phyloP scores from a whole-genome alignment of 768 basidiomycete species.

The Boletus reticulatus region DNA sequence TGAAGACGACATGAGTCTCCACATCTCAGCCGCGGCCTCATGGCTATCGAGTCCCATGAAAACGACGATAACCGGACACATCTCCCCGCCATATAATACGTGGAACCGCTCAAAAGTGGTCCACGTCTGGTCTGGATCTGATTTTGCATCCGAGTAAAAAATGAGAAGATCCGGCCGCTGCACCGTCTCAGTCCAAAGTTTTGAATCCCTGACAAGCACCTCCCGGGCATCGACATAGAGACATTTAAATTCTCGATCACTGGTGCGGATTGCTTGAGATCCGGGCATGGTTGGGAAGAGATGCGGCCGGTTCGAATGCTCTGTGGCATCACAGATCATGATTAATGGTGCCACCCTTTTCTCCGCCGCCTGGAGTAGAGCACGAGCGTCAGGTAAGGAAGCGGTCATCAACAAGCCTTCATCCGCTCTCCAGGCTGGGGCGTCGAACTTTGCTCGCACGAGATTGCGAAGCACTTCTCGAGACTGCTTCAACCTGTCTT shows the following conservation, averaged over 20 bases:
- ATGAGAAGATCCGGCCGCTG: constrained; percentile 22
- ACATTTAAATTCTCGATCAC: constrained; percentile 14
- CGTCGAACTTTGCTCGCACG: constrained; percentile 7
- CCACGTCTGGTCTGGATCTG: constrained; percentile 11
- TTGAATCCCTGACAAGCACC: not conserved
- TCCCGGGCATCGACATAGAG: constrained; percentile 6
- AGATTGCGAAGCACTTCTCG: constrained; percentile 20
- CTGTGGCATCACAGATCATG: constrained; percentile 15
- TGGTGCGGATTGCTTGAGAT: not conserved
- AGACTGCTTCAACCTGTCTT: constrained; percentile 17
- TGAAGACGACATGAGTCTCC: constrained; percentile 14
- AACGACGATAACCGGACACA: constrained; percentile 22
- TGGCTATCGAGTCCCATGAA: constrained; percentile 17
- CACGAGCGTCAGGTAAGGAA: constrained; percentile 20
- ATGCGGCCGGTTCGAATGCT: not conserved
- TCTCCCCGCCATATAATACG: constrained; percentile 14
- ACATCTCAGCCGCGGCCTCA: constrained; percentile 12
- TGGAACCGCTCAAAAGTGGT: constrained; percentile 16
- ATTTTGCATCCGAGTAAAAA: constrained; percentile 17
- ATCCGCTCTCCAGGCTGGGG: constrained; percentile 23
- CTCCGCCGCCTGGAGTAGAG: constrained; percentile 11
- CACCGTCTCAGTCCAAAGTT: not conserved
- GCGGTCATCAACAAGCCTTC: constrained; percentile 15
- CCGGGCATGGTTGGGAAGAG: constrained; percentile 4
- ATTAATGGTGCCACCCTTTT: constrained; percentile 13